phyloP scores from a whole-genome alignment of 768 basidiomycete species.

The Epithele typhae region DNA sequence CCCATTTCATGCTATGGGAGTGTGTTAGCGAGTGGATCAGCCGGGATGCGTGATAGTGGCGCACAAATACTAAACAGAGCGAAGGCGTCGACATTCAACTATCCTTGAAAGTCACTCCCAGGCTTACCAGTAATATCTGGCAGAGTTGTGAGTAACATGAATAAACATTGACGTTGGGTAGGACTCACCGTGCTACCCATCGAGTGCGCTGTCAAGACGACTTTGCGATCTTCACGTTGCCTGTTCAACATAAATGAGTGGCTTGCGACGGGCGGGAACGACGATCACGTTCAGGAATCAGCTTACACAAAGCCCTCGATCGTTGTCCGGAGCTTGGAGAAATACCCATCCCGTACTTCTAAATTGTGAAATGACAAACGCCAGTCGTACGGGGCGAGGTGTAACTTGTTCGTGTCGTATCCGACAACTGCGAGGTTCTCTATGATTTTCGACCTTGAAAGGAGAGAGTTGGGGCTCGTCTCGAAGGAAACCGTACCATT shows the following conservation, averaged over 20 bases:
- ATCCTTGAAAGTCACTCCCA: no score
- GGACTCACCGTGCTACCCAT: conserved; percentile 74
- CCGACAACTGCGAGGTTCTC: conserved; percentile 91
- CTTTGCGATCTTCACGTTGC: conserved; percentile 66
- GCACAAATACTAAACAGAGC: conserved; percentile 95
- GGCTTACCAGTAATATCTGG: conserved; percentile 39
- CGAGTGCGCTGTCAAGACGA: conserved; percentile 80
- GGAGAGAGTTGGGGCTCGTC: neutral
- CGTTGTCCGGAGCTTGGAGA: conserved; percentile 72
- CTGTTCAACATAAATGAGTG: conserved; percentile 34
- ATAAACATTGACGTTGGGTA: neutral
- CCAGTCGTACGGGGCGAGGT: conserved; percentile 91
- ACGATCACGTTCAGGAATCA: neutral
- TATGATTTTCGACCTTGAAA: conserved; percentile 77
- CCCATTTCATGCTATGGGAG: conserved; percentile 85
- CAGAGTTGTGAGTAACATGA: neutral
- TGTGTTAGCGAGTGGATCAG: neutral
- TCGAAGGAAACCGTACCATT: neutral
- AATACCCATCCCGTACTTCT: conserved; percentile 88
- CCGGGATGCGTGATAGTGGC: no score
- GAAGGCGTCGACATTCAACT: no score
- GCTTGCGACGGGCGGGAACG: no score
- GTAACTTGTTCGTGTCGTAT: conserved; percentile 88
- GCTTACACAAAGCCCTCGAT: conserved; percentile 76
- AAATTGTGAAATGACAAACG: conserved; percentile 83